Percentiles rank a stretch among this genome's conserved stretches.
Evolutionary conservation across 805 yeast species (phyloP).

Genomic region (Cyberlindnera japonica): DNA sequence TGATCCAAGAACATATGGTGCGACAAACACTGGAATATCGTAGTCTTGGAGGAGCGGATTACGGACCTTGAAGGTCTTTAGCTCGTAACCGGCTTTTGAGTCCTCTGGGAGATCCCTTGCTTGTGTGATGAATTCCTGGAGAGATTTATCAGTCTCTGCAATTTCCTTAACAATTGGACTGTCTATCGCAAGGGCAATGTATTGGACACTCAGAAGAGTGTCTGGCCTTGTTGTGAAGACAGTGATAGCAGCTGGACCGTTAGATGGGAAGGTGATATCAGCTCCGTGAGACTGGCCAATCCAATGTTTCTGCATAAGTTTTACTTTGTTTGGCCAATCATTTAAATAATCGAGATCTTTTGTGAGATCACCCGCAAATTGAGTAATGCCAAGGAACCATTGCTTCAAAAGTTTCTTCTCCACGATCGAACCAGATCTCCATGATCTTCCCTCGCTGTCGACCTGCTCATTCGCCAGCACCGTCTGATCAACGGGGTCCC

Average conservation of each 20-base stretch:
- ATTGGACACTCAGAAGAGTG: constrained; percentile 80
- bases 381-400: constrained; percentile 92
- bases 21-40: constrained; percentile 73
- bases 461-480: constrained; percentile 97
- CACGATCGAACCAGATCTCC: constrained; percentile 96
- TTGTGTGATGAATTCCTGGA: constrained; percentile 44
- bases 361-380: constrained; percentile 65
- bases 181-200: constrained; percentile 68
- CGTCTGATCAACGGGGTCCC: constrained; percentile 97
- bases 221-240: constrained; percentile 90
- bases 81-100: constrained; percentile 57
- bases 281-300: constrained; percentile 86
- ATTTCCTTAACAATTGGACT: constrained; percentile 55
- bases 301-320: constrained; percentile 91
- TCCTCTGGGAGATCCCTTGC: constrained; percentile 38
- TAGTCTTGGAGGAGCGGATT: constrained; percentile 55
- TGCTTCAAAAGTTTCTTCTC: constrained; percentile 80
- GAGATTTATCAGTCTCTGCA: constrained; percentile 35
- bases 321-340: constrained; percentile 88
- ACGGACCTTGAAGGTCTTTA: constrained; percentile 40
- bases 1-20: constrained; percentile 81
- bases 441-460: constrained; percentile 82
- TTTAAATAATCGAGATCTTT: constrained; percentile 58
- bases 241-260: constrained; percentile 31
- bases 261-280: constrained; percentile 50